These are phyloP conservation scores for Phragmites australis DNA, from an alignment of 176 grass and related monocot species.

Conservation along the genomic window DNA sequence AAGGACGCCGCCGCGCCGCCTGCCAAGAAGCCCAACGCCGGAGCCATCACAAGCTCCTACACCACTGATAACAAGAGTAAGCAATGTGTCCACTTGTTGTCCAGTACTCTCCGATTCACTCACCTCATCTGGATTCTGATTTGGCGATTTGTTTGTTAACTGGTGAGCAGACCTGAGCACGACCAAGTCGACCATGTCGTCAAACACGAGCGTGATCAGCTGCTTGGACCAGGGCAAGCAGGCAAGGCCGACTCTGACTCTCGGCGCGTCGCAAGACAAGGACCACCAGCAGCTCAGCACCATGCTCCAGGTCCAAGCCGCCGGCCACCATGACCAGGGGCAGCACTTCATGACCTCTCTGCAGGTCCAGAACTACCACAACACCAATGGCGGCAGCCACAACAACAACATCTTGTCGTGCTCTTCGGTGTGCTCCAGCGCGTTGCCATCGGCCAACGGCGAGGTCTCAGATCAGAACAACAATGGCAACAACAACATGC, in stretches of 20 bases:
- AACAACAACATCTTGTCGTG: conserved; percentile 48
- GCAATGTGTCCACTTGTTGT: background rate
- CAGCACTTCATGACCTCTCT: conserved; percentile 39
- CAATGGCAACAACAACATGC: conserved; percentile 14
- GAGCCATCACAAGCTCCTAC: conserved; percentile 34
- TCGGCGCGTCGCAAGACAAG: conserved; percentile 33
- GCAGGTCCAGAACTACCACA: conserved; percentile 12
- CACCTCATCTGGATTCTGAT: background rate
- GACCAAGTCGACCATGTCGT: conserved; percentile 53
- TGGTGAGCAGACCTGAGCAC: conserved; percentile 18
- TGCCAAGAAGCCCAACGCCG: conserved; percentile 41
- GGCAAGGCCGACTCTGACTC: conserved; percentile 48
- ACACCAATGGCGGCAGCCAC: background rate
- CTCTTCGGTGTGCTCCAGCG: conserved; percentile 47
- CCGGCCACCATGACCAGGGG: conserved; percentile 23
- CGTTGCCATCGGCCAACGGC: conserved; percentile 30
- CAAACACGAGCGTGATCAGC: conserved; percentile 56
- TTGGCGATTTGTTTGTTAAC: background rate
- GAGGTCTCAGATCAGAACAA: conserved; percentile 41
- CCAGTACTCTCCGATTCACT: background rate
- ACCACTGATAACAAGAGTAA: conserved; percentile 45
- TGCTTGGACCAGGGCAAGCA: conserved; percentile 43
- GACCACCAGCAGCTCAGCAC: conserved; percentile 26
- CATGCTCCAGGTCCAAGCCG: conserved; percentile 39
- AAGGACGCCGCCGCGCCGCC: conserved; percentile 38